Evolutionary conservation across 257 asterid species (phyloP).

Genomic region (Solanum clarkiae): DNA sequence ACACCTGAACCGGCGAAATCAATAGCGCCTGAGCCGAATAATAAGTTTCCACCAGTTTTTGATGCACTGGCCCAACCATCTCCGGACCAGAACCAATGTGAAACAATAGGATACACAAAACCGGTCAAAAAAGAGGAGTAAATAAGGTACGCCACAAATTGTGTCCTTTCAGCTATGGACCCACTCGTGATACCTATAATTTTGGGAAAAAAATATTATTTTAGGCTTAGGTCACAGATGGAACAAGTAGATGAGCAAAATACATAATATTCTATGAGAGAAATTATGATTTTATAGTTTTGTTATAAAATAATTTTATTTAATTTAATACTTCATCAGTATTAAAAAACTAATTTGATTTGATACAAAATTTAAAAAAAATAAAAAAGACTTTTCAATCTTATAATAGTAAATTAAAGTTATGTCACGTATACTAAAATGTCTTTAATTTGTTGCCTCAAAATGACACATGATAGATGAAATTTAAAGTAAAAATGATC

Average conservation of each 20-base stretch:
- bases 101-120: slow-evolving; percentile 74
- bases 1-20: slow-evolving; percentile 95
- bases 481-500: no score
- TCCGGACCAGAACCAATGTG: slow-evolving; percentile 82
- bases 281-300: not conserved
- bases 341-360: no score
- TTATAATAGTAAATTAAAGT: no score
- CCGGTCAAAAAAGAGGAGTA: slow-evolving; percentile 79
- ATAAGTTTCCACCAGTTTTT: slow-evolving; percentile 15
- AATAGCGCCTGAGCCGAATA: slow-evolving; percentile 74
- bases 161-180: slow-evolving; percentile 82
- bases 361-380: no score
- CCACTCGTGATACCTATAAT: slow-evolving; percentile 50
- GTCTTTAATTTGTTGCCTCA: no score
- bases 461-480: no score
- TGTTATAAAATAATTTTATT: no score
- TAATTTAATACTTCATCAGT: no score
- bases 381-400: no score
- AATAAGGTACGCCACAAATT: slow-evolving; percentile 66
- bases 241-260: not conserved
- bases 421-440: no score
- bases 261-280: no score
- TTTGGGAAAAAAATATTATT: not conserved
- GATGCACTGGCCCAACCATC: slow-evolving; percentile 88
- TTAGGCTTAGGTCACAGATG: not conserved